Evolutionary conservation across 371 early-diverging fungal genomes (phyloP).

Genomic region (Mycotypha africana): DNA sequence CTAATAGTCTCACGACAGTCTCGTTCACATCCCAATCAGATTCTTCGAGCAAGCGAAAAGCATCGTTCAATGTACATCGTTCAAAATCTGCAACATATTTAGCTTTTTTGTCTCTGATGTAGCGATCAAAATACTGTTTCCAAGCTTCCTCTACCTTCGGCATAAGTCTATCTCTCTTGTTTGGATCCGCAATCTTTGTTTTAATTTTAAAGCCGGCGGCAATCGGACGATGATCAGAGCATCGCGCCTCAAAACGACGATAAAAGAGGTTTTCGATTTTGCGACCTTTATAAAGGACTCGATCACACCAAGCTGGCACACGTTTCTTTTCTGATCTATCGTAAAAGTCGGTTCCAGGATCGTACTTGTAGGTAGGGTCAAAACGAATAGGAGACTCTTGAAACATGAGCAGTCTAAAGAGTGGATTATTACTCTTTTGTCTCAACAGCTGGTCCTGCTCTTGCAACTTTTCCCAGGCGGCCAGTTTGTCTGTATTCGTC

Average conservation of each 20-base stretch:
- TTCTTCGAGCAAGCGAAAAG: conserved; percentile 11
- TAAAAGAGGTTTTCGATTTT: conserved; percentile 37
- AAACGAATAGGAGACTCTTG: conserved; percentile 68
- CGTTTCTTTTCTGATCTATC: conserved; percentile 83
- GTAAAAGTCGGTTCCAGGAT: conserved; percentile 64
- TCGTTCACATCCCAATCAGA: conserved; percentile 23
- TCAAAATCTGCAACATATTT: conserved; percentile 26
- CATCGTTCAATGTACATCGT: conserved; percentile 18
- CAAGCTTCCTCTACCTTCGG: conserved; percentile 17
- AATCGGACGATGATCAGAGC: conserved; percentile 84
- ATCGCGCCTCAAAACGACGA: conserved; percentile 52
- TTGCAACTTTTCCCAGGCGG: conserved; percentile 30
- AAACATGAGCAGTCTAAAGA: conserved; percentile 61
- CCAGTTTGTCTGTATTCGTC: conserved; percentile 15
- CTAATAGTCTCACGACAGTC: conserved; percentile 10
- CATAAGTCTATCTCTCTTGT: conserved; percentile 20
- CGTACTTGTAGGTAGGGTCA: conserved; percentile 88
- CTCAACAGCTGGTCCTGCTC: conserved; percentile 64
- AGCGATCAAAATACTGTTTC: conserved; percentile 6
- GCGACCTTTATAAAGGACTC: conserved; percentile 54
- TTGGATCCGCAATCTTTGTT: conserved; percentile 51
- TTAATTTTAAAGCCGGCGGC: conserved; percentile 53
- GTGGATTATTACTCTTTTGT: conserved; percentile 50
- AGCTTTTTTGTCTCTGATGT: conserved; percentile 21
- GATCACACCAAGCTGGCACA: conserved; percentile 86